phyloP scores from a whole-genome alignment of 2,329 filamentous ascomycete genomes.

The Aureobasidium lini region DNA sequence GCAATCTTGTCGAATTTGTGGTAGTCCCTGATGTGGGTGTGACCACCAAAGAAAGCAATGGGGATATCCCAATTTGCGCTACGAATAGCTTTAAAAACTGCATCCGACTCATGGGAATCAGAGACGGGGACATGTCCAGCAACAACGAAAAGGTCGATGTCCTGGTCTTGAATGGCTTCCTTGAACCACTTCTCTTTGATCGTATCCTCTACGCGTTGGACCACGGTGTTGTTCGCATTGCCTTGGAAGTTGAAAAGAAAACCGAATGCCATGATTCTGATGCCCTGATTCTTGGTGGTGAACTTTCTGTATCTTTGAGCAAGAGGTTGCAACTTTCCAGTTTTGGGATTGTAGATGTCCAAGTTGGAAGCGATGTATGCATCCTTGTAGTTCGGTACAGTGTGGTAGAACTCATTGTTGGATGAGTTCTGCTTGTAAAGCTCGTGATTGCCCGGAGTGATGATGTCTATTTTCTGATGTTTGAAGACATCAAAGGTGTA shows the following conservation, averaged over 20 bases:
- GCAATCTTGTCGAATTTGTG: slow-evolving; percentile 70
- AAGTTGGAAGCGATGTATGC: slow-evolving; percentile 88
- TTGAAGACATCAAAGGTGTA: slow-evolving; percentile 84
- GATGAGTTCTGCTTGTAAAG: slow-evolving; percentile 77
- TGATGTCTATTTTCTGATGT: slow-evolving; percentile 72
- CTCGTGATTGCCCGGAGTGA: slow-evolving; percentile 91
- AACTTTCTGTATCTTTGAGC: slow-evolving; percentile 82
- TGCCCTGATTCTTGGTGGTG: slow-evolving; percentile 79
- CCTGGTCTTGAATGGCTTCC: slow-evolving; percentile 66
- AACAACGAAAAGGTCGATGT: slow-evolving; percentile 81
- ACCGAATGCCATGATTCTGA: slow-evolving; percentile 80
- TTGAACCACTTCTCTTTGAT: slow-evolving; percentile 86
- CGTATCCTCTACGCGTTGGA: slow-evolving; percentile 70
- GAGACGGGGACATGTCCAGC: slow-evolving; percentile 77
- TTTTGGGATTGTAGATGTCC: slow-evolving; percentile 70
- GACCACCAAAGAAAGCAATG: slow-evolving; percentile 87
- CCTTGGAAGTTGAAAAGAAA: slow-evolving; percentile 91
- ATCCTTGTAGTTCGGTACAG: slow-evolving; percentile 72
- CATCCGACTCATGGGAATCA: slow-evolving; percentile 65
- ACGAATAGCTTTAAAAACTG: slow-evolving; percentile 72
- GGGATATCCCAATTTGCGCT: slow-evolving; percentile 70
- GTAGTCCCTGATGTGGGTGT: slow-evolving; percentile 82
- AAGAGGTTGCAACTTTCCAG: slow-evolving; percentile 64
- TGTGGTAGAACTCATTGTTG: slow-evolving; percentile 67
- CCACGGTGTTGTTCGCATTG: slow-evolving; percentile 84